Conservation (phyloP, 2,329 filamentous ascomycete species). For the Monilinia fructigena region DNA sequence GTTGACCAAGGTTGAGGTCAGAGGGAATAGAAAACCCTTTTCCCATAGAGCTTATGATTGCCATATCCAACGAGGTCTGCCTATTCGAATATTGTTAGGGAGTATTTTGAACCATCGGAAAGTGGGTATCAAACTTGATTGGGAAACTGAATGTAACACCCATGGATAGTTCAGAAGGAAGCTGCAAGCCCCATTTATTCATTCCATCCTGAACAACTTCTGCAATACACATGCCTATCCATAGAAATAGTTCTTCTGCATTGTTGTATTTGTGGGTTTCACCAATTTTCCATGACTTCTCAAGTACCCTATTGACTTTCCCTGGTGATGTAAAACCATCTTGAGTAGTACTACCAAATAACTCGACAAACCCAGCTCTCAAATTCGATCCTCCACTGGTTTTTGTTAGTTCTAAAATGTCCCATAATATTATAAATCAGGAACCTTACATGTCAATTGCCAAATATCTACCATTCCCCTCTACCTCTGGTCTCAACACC, state of each 20-base stretch:
- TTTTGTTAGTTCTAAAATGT: conserved; percentile 37
- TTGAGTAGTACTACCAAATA: conserved; percentile 44
- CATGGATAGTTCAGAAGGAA: conserved; percentile 52
- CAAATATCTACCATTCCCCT: conserved; percentile 55
- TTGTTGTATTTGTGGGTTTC: conserved; percentile 73
- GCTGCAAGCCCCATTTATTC: conserved; percentile 43
- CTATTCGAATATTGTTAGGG: conserved; percentile 29
- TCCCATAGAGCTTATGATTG: conserved; percentile 66
- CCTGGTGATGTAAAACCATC: conserved; percentile 21
- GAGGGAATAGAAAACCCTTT: conserved; percentile 66
- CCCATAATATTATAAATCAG: background rate
- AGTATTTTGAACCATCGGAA: background rate
- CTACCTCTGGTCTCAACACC: conserved; percentile 51
- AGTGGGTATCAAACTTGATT: conserved; percentile 47
- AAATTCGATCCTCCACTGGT: conserved; percentile 65
- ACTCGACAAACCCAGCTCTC: conserved; percentile 65
- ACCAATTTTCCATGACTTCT: conserved; percentile 72
- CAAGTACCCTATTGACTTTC: conserved; percentile 51
- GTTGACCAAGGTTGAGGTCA: conserved; percentile 58
- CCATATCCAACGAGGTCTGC: conserved; percentile 61
- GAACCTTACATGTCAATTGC: conserved; percentile 65
- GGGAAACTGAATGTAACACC: conserved; percentile 72
- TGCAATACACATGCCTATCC: conserved; percentile 77
- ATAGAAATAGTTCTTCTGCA: conserved; percentile 72
- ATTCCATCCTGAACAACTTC: conserved; percentile 64